A percentile compares a stretch with the other conserved stretches of the same genome.
Evolutionary conservation across 2,329 filamentous ascomycete species (phyloP).

Genomic region (Colletotrichum siamense): DNA sequence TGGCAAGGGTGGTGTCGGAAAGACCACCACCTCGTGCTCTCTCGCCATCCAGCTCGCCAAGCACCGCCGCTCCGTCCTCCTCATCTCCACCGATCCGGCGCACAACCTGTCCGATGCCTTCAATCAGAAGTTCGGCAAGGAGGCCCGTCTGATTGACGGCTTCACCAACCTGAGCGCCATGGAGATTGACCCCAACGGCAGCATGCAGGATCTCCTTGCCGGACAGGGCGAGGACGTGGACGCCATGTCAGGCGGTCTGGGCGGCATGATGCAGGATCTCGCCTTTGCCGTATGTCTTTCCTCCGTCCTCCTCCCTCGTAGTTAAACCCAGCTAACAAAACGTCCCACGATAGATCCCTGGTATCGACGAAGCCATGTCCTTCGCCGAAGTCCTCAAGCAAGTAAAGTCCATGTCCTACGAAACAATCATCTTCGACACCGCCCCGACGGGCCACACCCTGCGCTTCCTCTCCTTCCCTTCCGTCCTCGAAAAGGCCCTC

Average conservation of each 20-base stretch:
- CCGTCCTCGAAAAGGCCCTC: constrained; percentile 97
- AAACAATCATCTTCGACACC: constrained; percentile 99
- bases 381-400: constrained; percentile 99
- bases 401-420: constrained; percentile 98
- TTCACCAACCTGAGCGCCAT: constrained; percentile 95
- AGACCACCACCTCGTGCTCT: constrained; percentile 99
- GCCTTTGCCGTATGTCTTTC: constrained; percentile 81
- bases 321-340: background rate
- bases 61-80: constrained; percentile 91
- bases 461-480: constrained; percentile 97
- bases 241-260: constrained; percentile 76
- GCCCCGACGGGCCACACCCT: constrained; percentile 97
- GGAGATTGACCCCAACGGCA: constrained; percentile 99
- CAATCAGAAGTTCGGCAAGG: constrained; percentile 99
- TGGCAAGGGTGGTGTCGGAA: constrained; percentile 97
- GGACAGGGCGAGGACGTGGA: constrained; percentile 72
- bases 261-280: constrained; percentile 98
- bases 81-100: constrained; percentile 97
- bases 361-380: constrained; percentile 99
- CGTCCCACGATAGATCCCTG: constrained; percentile 75
- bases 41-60: constrained; percentile 97
- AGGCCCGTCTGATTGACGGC: constrained; percentile 89
- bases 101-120: constrained; percentile 99
- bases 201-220: constrained; percentile 91
- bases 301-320: background rate